Percentiles rank a stretch among this genome's conserved stretches.
These are phyloP conservation scores for Ashbya aceris DNA, from an alignment of 1,139 yeast genomes.

Conservation along the genomic window DNA sequence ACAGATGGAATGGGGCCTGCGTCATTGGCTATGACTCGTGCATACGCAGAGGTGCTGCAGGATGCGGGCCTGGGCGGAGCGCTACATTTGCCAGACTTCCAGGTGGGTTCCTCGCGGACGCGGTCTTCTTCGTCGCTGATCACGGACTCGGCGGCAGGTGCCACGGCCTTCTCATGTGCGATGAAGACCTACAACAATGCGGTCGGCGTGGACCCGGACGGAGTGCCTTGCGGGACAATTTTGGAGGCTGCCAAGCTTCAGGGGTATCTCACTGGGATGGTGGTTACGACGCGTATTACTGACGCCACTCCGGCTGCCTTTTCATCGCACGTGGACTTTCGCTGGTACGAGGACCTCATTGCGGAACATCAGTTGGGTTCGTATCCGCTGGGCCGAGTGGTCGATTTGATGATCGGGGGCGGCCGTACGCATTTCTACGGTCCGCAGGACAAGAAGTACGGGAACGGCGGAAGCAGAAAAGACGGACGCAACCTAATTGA, in stretches of 20 bases:
- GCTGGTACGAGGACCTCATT: conserved; percentile 72
- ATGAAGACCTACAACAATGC: conserved; percentile 77
- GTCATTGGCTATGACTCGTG: conserved; percentile 63
- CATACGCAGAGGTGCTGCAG: conserved; percentile 43
- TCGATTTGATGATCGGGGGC: conserved; percentile 81
- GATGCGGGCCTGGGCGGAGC: conserved; percentile 39
- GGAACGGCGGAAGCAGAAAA: conserved; percentile 52
- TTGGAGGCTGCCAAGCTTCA: conserved; percentile 72
- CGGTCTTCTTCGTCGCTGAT: conserved; percentile 60
- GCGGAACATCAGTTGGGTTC: conserved; percentile 80
- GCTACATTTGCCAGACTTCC: conserved; percentile 52
- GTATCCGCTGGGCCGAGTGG: conserved; percentile 64
- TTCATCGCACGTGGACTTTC: conserved; percentile 61
- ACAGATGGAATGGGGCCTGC: conserved; percentile 94
- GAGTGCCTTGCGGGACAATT: conserved; percentile 68
- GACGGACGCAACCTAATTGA: conserved; percentile 57
- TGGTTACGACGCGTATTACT: conserved; percentile 75
- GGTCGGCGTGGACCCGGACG: conserved; percentile 58
- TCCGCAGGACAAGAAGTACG: conserved; percentile 26
- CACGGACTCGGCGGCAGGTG: conserved; percentile 93
- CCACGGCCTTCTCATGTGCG: conserved; percentile 80
- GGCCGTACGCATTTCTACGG: conserved; percentile 67
- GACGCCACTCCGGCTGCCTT: conserved; percentile 91
- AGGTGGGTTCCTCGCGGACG: conserved; percentile 73
- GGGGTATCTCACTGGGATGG: conserved; percentile 75